Evolutionary conservation across 768 basidiomycete species (phyloP).

Genomic region (Serendipita indica): DNA sequence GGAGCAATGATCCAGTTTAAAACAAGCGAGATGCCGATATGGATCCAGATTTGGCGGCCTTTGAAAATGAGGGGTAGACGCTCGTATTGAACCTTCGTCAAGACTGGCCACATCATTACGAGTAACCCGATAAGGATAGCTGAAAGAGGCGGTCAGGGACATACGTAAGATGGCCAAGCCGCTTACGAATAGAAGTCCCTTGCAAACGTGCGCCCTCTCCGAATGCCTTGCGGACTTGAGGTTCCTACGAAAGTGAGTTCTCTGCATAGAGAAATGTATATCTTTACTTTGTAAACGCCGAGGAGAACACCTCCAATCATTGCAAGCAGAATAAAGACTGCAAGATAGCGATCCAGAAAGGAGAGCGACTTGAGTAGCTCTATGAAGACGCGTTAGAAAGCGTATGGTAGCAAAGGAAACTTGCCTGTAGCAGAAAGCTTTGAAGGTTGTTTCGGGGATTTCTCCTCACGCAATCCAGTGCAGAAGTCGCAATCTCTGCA

Average conservation of each 20-base stretch:
- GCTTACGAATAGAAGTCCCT: slow-evolving; percentile 63
- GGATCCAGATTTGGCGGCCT: slow-evolving; percentile 42
- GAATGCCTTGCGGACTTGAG: slow-evolving; percentile 44
- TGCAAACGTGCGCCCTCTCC: slow-evolving; percentile 41
- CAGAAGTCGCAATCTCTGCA: slow-evolving; percentile 1
- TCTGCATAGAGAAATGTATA: slow-evolving; percentile 3
- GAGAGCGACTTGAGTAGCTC: slow-evolving; percentile 24
- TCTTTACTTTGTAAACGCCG: slow-evolving; percentile 38
- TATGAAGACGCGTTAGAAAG: neutral
- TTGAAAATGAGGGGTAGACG: slow-evolving; percentile 41
- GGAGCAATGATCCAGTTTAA: slow-evolving; percentile 76
- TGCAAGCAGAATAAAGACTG: slow-evolving; percentile 47
- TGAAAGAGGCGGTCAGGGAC: slow-evolving; percentile 19
- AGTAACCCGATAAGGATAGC: slow-evolving; percentile 71
- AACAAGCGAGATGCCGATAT: slow-evolving; percentile 49
- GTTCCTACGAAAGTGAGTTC: slow-evolving; percentile 23
- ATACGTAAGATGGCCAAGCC: neutral
- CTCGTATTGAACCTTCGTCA: slow-evolving; percentile 52
- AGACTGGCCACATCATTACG: slow-evolving; percentile 78
- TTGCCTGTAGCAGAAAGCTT: neutral
- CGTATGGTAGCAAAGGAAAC: neutral
- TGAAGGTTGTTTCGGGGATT: neutral
- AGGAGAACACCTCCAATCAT: slow-evolving; percentile 70
- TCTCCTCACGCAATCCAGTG: neutral
- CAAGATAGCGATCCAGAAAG: slow-evolving; percentile 44